Evolutionary conservation across 148 eudicot species (phyloP).

Genomic region (Cornus florida): DNA sequence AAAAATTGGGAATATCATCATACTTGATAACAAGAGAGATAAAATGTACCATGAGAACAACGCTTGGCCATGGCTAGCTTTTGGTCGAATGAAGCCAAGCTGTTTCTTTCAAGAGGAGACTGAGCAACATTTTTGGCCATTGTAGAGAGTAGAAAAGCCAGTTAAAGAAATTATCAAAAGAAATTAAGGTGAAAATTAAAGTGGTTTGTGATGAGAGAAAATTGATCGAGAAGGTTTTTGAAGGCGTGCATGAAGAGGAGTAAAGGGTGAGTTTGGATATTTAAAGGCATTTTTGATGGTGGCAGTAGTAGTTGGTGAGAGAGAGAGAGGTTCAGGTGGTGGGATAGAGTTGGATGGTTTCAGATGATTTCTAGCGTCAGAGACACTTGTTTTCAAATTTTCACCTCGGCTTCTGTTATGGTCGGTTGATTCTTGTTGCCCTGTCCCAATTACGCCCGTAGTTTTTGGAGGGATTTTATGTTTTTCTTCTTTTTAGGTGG

Average conservation of each 20-base stretch:
- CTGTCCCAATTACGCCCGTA: too few species aligned
- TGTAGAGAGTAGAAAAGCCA: background rate
- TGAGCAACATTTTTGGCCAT: conserved; percentile 56
- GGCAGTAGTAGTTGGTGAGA: background rate
- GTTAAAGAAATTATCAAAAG: background rate
- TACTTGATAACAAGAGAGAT: background rate
- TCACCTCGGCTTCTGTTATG: conserved; percentile 8
- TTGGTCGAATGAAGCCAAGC: conserved; percentile 56
- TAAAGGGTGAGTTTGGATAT: background rate
- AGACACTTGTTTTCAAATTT: conserved; percentile 23
- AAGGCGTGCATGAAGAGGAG: background rate
- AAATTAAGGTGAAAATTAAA: background rate
- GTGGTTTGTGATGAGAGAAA: too few species aligned
- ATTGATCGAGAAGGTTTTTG: background rate
- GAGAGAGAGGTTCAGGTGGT: background rate
- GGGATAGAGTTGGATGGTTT: conserved; percentile 33
- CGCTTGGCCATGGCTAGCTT: conserved; percentile 86
- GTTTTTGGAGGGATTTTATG: too few species aligned
- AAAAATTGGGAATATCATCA: background rate
- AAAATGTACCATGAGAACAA: conserved; percentile 69
- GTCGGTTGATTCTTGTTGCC: conserved; percentile 18
- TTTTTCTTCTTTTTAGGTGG: too few species aligned
- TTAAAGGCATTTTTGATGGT: background rate
- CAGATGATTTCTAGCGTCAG: conserved; percentile 7
- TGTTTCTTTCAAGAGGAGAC: conserved; percentile 48